phyloP scores from a whole-genome alignment of 257 asterid genomes.

The Plantago ovata region DNA sequence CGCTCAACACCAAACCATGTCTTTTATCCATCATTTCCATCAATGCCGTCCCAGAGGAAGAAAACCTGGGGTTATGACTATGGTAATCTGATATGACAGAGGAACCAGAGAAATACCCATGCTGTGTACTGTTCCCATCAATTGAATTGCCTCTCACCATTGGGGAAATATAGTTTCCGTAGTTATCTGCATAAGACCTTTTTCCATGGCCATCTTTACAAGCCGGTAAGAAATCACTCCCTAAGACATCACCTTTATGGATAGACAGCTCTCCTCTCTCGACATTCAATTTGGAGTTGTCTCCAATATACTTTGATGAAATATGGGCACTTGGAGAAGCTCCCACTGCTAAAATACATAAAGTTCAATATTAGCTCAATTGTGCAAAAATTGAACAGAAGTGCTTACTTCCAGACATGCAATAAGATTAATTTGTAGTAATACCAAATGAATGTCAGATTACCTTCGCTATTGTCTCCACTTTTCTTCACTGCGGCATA shows the following conservation, averaged over 20 bases:
- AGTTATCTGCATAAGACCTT: constrained; percentile 27
- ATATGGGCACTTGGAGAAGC: constrained; percentile 36
- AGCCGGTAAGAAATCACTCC: constrained; percentile 20
- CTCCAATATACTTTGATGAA: constrained; percentile 35
- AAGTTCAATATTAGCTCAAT: not conserved
- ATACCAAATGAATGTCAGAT: constrained; percentile 20
- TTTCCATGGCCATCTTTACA: constrained; percentile 27
- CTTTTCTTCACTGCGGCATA: constrained; percentile 34
- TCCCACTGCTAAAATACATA: constrained; percentile 34
- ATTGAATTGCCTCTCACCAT: constrained; percentile 32
- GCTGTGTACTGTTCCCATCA: constrained; percentile 22
- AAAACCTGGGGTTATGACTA: constrained; percentile 20
- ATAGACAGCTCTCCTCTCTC: constrained; percentile 24
- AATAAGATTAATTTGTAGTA: constrained; percentile 11
- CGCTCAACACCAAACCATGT: constrained; percentile 23
- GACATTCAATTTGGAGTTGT: constrained; percentile 32
- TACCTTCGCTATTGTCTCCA: constrained; percentile 53
- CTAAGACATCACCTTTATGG: constrained; percentile 23
- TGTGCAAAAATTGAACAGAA: too few relatives aligned
- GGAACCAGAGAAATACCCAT: constrained; percentile 29
- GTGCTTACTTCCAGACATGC: constrained; percentile 19
- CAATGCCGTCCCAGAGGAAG: constrained; percentile 29
- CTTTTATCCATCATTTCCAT: constrained; percentile 26
- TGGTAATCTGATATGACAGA: constrained; percentile 25
- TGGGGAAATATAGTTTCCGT: constrained; percentile 27